Conservation (phyloP, 495 filamentous ascomycete species). For the Trichoderma orchidacearum region DNA sequence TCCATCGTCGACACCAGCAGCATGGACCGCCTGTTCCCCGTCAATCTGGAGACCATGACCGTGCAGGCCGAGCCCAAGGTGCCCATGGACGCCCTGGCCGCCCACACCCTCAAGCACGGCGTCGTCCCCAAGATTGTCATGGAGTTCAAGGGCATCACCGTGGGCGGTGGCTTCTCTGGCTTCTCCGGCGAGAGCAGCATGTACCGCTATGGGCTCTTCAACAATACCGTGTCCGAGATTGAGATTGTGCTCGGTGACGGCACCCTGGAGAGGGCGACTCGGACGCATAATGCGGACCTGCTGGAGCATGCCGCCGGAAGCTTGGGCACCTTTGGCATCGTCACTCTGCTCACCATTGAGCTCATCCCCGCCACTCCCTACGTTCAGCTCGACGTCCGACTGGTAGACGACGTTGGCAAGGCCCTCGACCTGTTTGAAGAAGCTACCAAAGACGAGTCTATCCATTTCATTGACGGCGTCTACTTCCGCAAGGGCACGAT, state of each 20-base stretch:
- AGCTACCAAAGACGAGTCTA: constrained; percentile 10
- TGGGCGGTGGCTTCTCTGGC: constrained; percentile 48
- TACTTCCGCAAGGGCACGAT: constrained; percentile 33
- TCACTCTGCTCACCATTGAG: constrained; percentile 41
- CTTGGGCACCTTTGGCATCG: constrained; percentile 44
- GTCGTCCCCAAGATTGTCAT: constrained; percentile 45
- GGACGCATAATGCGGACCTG: constrained; percentile 28
- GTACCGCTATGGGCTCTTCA: constrained; percentile 47
- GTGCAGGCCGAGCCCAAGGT: constrained; percentile 53
- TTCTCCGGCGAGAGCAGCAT: constrained; percentile 47
- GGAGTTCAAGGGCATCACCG: constrained; percentile 56
- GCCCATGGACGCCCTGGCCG: constrained; percentile 45
- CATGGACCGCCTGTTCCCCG: constrained; percentile 37
- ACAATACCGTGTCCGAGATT: constrained; percentile 38
- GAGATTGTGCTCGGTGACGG: constrained; percentile 47
- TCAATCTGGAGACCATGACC: constrained; percentile 29
- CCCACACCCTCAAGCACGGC: constrained; percentile 32
- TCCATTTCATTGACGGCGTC: constrained; percentile 36
- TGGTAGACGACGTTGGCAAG: constrained; percentile 13
- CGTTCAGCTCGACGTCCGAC: constrained; percentile 41
- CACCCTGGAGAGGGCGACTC: constrained; percentile 24
- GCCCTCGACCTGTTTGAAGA: constrained; percentile 17
- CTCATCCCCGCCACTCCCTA: constrained; percentile 36
- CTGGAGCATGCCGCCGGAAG: constrained; percentile 43
- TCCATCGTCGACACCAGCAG: constrained; percentile 40